These are phyloP conservation scores for Aureobasidium namibiae DNA, from an alignment of 2,329 filamentous ascomycete species.

Conservation along the genomic window DNA sequence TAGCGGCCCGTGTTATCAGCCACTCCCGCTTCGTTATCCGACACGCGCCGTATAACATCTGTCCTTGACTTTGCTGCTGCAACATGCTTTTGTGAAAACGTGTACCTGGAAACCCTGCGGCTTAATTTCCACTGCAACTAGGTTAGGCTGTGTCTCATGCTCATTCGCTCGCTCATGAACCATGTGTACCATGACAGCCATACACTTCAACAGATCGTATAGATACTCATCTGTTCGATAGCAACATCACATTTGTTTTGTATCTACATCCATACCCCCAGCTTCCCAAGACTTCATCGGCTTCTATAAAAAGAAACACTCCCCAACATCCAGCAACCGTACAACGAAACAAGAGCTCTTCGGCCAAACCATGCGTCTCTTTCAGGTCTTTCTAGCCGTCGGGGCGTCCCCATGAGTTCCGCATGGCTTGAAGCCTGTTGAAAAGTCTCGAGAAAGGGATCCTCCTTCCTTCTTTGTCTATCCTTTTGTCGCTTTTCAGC, in stretches of 20 bases:
- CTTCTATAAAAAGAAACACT: conserved; percentile 3
- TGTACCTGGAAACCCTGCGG: background rate
- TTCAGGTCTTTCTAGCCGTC: background rate
- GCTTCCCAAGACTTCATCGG: too few relatives aligned
- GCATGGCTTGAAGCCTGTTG: background rate
- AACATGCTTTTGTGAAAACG: background rate
- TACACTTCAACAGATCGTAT: background rate
- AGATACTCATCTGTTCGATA: background rate
- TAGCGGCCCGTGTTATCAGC: background rate
- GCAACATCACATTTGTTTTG: background rate
- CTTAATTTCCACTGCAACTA: background rate
- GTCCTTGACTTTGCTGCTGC: background rate
- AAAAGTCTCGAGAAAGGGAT: background rate
- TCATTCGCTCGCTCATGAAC: background rate
- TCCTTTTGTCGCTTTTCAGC: background rate
- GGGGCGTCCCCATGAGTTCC: background rate
- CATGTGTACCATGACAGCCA: background rate
- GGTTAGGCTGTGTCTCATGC: background rate
- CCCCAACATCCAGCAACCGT: background rate
- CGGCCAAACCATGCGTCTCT: background rate
- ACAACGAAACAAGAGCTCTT: background rate
- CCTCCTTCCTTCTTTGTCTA: background rate
- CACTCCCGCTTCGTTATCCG: background rate
- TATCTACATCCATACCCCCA: background rate
- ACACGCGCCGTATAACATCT: background rate